Base-by-base conservation (phyloP, 31 red algal species). In the Endocladia muricata region DNA sequence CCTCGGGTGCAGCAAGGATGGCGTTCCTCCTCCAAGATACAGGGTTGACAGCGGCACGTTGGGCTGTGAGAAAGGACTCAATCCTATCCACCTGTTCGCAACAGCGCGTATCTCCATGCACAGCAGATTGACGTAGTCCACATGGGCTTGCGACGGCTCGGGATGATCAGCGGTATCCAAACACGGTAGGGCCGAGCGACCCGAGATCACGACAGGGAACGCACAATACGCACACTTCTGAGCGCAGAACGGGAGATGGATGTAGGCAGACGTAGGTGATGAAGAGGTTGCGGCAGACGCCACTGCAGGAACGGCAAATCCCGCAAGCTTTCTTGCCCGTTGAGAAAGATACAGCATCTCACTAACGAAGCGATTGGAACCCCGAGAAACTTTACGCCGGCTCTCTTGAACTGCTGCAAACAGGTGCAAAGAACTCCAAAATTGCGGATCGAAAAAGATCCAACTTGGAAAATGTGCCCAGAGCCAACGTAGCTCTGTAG, bases 1-100 rank as follows among this genome's bases (percentile, higher is more conserved):
- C n/a, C 56, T 26, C 13, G 79, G 63, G 36, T 83, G 60, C 43
- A 90, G 56, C 32, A 99, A 68, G 11, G 96, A 99, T 3, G 96
- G 96, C 33, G 96, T 99, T 37, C 96, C 96, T 34, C 96, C 96
- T 3, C 92, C 96, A 31, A 99, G 81, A 60, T 99, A 99, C 15
- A 99, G 47, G 31, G 85, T 89, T 2, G 55, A 61, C 21, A 99
- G 41, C 0, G 61, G 55, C 33, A 78, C 75, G 41, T 73, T 56
- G 3, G 64, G 28, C 31, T 26, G 33, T 36, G 26, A 35, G 25
- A 8, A 32, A n/a, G n/a, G n/a, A n/a, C n/a, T n/a, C n/a, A n/a
- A n/a, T n/a, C n/a, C n/a, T n/a, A n/a, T n/a, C 62, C 61, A 65
- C 30, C 38, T 5, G 0, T 1, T 37, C 26, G 69, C 88, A 59